Evolutionary conservation across 441 rosid species (phyloP).

Genomic region (Eugenia klotzschiana): DNA sequence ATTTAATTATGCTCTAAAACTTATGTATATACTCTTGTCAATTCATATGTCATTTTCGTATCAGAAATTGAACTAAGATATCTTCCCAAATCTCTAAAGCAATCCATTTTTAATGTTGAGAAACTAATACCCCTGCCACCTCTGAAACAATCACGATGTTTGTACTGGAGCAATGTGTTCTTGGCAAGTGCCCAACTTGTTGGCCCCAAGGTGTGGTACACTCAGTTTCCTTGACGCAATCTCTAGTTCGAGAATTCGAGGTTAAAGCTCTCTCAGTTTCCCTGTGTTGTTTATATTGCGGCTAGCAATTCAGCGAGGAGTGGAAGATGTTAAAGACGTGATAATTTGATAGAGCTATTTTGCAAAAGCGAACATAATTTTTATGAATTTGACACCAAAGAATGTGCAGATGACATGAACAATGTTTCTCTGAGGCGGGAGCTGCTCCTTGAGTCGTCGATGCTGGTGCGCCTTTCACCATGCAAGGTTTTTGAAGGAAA

Average conservation of each 20-base stretch:
- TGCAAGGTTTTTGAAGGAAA: not conserved
- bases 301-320: not conserved
- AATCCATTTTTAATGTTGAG: not conserved
- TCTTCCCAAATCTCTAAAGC: not conserved
- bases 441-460: not conserved
- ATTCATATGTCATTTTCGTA: not conserved
- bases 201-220: too few relatives aligned
- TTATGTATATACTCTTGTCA: not conserved
- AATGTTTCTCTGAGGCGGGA: not conserved
- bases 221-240: too few relatives aligned
- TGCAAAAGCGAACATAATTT: not conserved
- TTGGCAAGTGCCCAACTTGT: too few relatives aligned
- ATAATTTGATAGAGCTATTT: not conserved
- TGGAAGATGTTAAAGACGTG: not conserved
- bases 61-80: not conserved
- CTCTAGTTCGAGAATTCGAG: too few relatives aligned
- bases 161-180: too few relatives aligned
- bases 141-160: too few relatives aligned
- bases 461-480: not conserved
- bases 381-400: too few relatives aligned
- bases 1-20: not conserved
- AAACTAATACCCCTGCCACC: too few relatives aligned
- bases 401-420: too few relatives aligned
- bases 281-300: not conserved
- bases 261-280: too few relatives aligned